These are phyloP conservation scores for Pseudogymnoascus sp. DNA, from an alignment of 2,329 filamentous ascomycete genomes.

Conservation along the genomic window DNA sequence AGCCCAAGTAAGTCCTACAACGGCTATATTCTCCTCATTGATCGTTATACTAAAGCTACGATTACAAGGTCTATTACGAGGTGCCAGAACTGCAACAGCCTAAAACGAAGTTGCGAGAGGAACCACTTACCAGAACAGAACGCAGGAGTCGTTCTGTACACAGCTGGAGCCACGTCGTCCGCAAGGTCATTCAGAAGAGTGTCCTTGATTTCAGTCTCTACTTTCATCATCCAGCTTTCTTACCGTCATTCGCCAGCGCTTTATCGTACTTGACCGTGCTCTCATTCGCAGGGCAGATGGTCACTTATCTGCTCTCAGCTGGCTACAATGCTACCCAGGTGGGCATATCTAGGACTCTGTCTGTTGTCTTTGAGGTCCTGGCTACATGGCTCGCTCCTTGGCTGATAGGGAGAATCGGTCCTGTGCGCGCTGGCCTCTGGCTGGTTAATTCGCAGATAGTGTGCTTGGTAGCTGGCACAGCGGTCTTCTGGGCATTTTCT, in stretches of 20 bases:
- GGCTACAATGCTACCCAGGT: slow-evolving; percentile 45
- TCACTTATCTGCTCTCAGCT: slow-evolving; percentile 50
- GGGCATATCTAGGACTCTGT: slow-evolving; percentile 43
- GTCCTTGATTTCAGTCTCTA: slow-evolving; percentile 30
- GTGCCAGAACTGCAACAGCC: slow-evolving; percentile 15
- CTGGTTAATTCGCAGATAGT: slow-evolving; percentile 58
- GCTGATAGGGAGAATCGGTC: slow-evolving; percentile 45
- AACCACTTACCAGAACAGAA: background rate
- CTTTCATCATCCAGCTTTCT: slow-evolving; percentile 44
- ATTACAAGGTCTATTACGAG: slow-evolving; percentile 21
- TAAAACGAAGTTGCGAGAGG: background rate
- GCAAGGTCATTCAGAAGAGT: background rate
- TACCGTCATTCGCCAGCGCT: slow-evolving; percentile 50
- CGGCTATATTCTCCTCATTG: background rate
- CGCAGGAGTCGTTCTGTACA: background rate
- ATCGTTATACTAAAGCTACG: background rate
- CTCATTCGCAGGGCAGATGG: slow-evolving; percentile 52
- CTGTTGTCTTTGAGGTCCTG: slow-evolving; percentile 47
- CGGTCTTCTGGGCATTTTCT: slow-evolving; percentile 30
- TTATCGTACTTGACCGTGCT: slow-evolving; percentile 56
- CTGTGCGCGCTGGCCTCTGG: slow-evolving; percentile 62
- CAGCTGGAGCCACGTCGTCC: background rate
- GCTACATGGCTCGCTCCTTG: slow-evolving; percentile 53
- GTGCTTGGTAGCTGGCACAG: slow-evolving; percentile 39
- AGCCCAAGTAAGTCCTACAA: slow-evolving; percentile 3